These are phyloP conservation scores for Podaxis sp. DNA, from an alignment of 768 basidiomycete genomes.

Conservation along the genomic window DNA sequence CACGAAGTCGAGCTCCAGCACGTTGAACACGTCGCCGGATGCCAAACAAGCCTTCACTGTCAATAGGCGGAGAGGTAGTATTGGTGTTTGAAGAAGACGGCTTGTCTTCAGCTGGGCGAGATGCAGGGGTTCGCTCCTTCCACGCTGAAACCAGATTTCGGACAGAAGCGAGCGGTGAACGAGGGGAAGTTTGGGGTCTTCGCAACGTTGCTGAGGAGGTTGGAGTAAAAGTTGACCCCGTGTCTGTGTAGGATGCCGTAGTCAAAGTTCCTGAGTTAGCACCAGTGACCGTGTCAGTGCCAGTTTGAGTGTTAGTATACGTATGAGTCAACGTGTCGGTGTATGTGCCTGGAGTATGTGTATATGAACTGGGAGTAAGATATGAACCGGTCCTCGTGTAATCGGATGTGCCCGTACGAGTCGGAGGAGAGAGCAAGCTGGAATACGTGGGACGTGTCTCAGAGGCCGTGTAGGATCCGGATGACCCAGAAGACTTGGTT, in stretches of 20 bases:
- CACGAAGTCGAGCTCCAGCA: slow-evolving; percentile 33
- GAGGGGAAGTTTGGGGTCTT: slow-evolving; percentile 62
- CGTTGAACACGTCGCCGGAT: slow-evolving; percentile 43
- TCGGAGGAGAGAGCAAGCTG: slow-evolving; percentile 18
- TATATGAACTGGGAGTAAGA: slow-evolving; percentile 6
- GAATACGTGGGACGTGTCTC: slow-evolving; percentile 21
- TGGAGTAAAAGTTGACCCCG: slow-evolving; percentile 41
- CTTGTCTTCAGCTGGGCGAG: slow-evolving; percentile 28
- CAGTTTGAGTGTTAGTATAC: slow-evolving; percentile 36
- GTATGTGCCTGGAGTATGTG: slow-evolving; percentile 23
- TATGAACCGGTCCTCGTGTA: slow-evolving; percentile 21
- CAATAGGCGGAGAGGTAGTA: slow-evolving; percentile 27
- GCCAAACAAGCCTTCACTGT: slow-evolving; percentile 50
- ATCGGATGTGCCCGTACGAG: slow-evolving; percentile 15
- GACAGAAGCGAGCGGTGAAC: slow-evolving; percentile 71
- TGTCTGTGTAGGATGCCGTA: slow-evolving; percentile 31
- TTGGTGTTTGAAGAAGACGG: slow-evolving; percentile 35
- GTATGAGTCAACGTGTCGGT: slow-evolving; percentile 30
- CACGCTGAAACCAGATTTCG: slow-evolving; percentile 77
- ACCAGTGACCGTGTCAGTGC: slow-evolving; percentile 40
- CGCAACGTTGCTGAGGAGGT: slow-evolving; percentile 50
- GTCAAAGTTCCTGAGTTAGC: slow-evolving; percentile 28
- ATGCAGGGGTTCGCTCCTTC: slow-evolving; percentile 71
- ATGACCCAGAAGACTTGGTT: slow-evolving; percentile 38
- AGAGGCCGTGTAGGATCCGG: slow-evolving; percentile 17